phyloP scores from a whole-genome alignment of 2,329 filamentous ascomycete species.

The Myrmaecium sp. region DNA sequence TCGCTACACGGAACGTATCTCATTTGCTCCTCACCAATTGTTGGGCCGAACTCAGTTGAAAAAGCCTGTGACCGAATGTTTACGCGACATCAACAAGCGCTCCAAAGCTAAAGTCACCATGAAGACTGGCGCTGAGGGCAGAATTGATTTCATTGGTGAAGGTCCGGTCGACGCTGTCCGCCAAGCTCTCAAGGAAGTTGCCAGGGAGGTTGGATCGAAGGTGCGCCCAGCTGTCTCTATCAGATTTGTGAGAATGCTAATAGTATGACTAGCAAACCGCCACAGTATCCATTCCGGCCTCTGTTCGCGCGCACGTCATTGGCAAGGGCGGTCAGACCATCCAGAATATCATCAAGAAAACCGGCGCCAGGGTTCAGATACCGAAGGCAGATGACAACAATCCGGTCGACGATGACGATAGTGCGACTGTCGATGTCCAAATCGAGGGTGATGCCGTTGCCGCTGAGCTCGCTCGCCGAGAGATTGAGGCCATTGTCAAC shows the following conservation, averaged over 20 bases:
- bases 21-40: conserved; percentile 59
- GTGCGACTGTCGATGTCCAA: conserved; percentile 61
- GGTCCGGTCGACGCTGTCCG: conserved; percentile 72
- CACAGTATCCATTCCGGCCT: conserved; percentile 66
- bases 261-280: conserved; percentile 39
- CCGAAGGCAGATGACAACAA: conserved; percentile 58
- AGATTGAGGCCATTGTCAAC: conserved; percentile 74
- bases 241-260: conserved; percentile 3
- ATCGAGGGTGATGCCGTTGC: conserved; percentile 87
- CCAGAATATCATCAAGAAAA: conserved; percentile 75
- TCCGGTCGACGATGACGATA: conserved; percentile 59
- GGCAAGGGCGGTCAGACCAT: conserved; percentile 82
- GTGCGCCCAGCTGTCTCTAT: conserved; percentile 31
- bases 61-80: conserved; percentile 67
- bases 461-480: conserved; percentile 64
- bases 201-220: conserved; percentile 74
- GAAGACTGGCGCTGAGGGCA: conserved; percentile 53
- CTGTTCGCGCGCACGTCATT: conserved; percentile 77
- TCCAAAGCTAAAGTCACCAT: conserved; percentile 76
- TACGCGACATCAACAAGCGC: conserved; percentile 83
- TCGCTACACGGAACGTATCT: conserved; percentile 61
- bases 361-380: conserved; percentile 78
- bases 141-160: conserved; percentile 66
- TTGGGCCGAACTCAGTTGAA: conserved; percentile 62
- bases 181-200: conserved; percentile 76